Conservation (phyloP, 495 filamentous ascomycete species). For the Podospora bellae-mahoneyi region DNA sequence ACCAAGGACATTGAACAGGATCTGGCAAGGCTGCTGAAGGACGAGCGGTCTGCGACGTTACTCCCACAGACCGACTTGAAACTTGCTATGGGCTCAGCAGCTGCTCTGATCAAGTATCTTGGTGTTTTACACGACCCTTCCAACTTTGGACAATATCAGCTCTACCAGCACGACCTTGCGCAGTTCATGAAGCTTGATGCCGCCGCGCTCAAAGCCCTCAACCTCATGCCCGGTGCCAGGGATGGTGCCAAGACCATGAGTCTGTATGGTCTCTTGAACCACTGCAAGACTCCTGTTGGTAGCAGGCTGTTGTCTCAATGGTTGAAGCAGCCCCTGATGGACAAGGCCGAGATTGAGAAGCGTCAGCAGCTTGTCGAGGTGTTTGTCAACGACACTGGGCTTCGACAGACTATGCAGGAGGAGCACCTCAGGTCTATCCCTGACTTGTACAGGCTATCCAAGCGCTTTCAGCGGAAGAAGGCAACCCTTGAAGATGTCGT, state of each 20-base stretch:
- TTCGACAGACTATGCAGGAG: conserved; percentile 96
- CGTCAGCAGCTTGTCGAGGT: conserved; percentile 93
- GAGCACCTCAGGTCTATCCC: conserved; percentile 92
- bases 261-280: conserved; percentile 88
- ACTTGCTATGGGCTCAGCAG: conserved; percentile 92
- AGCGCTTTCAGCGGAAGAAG: conserved; percentile 87
- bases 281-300: conserved; percentile 94
- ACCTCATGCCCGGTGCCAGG: conserved; percentile 92
- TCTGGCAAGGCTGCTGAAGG: conserved; percentile 76
- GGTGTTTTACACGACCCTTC: conserved; percentile 82
- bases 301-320: conserved; percentile 90
- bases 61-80: conserved; percentile 92
- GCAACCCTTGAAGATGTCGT: conserved; percentile 96
- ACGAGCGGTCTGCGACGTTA: conserved; percentile 71
- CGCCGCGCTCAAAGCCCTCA: conserved; percentile 87
- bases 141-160: conserved; percentile 94
- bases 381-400: conserved; percentile 88
- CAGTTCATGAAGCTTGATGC: conserved; percentile 99
- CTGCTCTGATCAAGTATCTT: conserved; percentile 94
- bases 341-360: conserved; percentile 80
- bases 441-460: conserved; percentile 88
- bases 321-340: conserved; percentile 98
- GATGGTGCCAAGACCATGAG: conserved; percentile 98
- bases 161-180: conserved; percentile 94
- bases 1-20: conserved; percentile 96